A percentile compares a stretch with the other conserved stretches of the same genome.
phyloP scores from a whole-genome alignment of 768 basidiomycete species.

The Russula vinacea region DNA sequence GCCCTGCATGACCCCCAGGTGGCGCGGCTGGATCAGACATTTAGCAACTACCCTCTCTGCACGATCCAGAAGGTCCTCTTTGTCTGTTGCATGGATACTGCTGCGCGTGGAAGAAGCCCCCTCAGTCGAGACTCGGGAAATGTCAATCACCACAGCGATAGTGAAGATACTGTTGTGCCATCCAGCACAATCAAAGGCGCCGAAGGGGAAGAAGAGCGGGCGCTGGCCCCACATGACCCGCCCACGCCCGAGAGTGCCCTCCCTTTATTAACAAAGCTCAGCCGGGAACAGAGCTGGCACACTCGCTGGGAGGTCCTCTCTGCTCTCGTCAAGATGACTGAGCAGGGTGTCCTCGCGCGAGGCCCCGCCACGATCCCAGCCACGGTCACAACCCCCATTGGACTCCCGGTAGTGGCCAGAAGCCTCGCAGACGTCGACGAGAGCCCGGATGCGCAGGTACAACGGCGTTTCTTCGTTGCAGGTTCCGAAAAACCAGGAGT shows the following conservation, averaged over 20 bases:
- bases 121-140: neutral
- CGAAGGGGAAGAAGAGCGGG: neutral
- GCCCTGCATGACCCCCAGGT: constrained; percentile 58
- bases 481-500: neutral
- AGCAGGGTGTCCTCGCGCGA: constrained; percentile 9
- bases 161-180: neutral
- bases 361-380: constrained; percentile 4
- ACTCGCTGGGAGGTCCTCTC: constrained; percentile 31
- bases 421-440: constrained; percentile 14
- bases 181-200: neutral
- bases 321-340: constrained; percentile 27
- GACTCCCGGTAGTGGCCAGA: constrained; percentile 23
- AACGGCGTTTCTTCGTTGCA: constrained; percentile 20
- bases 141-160: neutral
- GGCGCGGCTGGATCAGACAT: constrained; percentile 55
- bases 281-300: constrained; percentile 27
- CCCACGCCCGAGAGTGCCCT: neutral
- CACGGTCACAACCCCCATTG: constrained; percentile 23
- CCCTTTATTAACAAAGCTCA: constrained; percentile 14
- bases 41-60: constrained; percentile 56
- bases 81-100: constrained; percentile 50
- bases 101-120: neutral
- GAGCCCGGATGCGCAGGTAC: neutral
- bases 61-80: constrained; percentile 66
- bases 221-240: neutral